Conservation (phyloP, 768 basidiomycete species). For the Suillus occidentalis region DNA sequence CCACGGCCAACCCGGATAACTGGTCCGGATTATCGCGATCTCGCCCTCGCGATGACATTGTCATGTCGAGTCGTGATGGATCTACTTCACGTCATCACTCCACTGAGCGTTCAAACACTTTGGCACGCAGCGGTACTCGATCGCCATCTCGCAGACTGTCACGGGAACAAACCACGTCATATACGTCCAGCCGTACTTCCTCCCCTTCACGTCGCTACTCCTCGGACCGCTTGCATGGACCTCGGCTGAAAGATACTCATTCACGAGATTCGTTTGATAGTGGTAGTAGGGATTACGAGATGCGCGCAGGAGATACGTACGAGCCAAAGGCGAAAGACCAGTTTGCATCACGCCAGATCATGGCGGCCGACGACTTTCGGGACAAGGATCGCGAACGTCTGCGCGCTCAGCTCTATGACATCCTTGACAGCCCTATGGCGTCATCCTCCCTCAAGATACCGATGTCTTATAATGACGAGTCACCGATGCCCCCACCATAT, state of each 20-base stretch:
- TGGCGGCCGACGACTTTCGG: constrained; percentile 23
- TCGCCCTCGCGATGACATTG: constrained; percentile 20
- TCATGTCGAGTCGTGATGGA: constrained; percentile 16
- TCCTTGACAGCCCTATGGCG: constrained; percentile 43
- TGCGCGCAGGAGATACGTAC: constrained; percentile 19
- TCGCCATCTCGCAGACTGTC: constrained; percentile 20
- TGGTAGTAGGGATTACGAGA: constrained; percentile 25
- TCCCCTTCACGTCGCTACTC: constrained; percentile 27
- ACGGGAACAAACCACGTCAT: constrained; percentile 21
- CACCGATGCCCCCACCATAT: constrained; percentile 25
- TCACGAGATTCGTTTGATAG: constrained; percentile 19
- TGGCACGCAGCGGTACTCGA: constrained; percentile 27
- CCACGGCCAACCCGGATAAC: not conserved
- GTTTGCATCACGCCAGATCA: constrained; percentile 20
- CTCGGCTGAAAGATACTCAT: constrained; percentile 26
- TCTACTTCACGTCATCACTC: constrained; percentile 27
- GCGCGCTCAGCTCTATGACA: constrained; percentile 42
- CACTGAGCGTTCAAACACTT: constrained; percentile 25
- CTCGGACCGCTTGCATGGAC: constrained; percentile 22
- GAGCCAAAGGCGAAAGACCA: constrained; percentile 28
- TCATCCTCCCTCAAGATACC: constrained; percentile 47
- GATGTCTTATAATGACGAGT: constrained; percentile 31
- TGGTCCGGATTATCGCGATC: constrained; percentile 16
- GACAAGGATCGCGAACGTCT: constrained; percentile 31
- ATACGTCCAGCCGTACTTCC: constrained; percentile 28